These are phyloP conservation scores for Fibroporia radiculosa DNA, from an alignment of 768 basidiomycete genomes.

Conservation along the genomic window DNA sequence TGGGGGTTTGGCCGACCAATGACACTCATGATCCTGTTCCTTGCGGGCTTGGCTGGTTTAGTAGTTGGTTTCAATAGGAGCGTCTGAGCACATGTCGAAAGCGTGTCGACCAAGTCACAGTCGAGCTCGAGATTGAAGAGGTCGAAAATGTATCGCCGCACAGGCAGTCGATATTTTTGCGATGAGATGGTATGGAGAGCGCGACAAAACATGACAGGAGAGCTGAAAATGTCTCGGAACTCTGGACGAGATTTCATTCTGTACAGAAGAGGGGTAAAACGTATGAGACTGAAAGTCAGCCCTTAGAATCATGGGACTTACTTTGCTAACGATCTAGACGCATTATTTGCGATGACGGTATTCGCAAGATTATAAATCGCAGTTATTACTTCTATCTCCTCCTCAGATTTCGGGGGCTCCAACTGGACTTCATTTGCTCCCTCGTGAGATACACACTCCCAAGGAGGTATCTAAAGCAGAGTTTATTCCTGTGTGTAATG, in stretches of 20 bases:
- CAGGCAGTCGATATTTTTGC: constrained; percentile 85
- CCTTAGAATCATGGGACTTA: constrained; percentile 26
- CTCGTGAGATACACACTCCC: constrained; percentile 35
- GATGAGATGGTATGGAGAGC: constrained; percentile 84
- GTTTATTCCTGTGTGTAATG: no score
- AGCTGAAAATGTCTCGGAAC: constrained; percentile 70
- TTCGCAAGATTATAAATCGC: constrained; percentile 93
- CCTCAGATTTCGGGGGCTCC: constrained; percentile 54
- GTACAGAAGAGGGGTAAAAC: constrained; percentile 7
- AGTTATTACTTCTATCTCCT: constrained; percentile 78
- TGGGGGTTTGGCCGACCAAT: constrained; percentile 42
- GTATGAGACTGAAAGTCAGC: neutral
- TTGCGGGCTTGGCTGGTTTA: neutral
- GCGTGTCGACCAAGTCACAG: constrained; percentile 44
- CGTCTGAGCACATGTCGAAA: constrained; percentile 43
- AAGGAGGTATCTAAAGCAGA: constrained; percentile 54
- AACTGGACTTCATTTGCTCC: constrained; percentile 37
- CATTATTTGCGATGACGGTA: constrained; percentile 91
- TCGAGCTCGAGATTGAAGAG: constrained; percentile 83
- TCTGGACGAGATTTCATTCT: constrained; percentile 76
- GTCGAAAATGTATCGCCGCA: constrained; percentile 88
- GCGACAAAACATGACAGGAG: constrained; percentile 73
- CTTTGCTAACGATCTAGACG: constrained; percentile 85
- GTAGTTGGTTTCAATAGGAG: constrained; percentile 22
- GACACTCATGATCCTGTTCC: constrained; percentile 48